These are phyloP conservation scores for Nakazawaea ishiwadae DNA, from an alignment of 805 yeast species.

Conservation along the genomic window DNA sequence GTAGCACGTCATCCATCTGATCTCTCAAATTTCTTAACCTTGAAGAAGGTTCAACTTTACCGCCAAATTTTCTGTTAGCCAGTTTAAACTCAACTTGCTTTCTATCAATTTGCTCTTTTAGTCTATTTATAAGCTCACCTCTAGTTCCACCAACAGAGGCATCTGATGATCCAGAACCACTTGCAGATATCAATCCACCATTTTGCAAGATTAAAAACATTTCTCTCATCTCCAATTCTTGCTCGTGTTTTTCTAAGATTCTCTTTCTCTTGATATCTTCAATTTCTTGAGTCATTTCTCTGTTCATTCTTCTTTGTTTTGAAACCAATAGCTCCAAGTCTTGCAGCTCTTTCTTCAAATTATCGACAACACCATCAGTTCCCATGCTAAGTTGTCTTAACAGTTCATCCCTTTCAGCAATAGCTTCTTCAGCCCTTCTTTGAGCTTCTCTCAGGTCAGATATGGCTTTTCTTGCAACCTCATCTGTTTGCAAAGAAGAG, in stretches of 20 bases:
- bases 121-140: slow-evolving; percentile 31
- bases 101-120: slow-evolving; percentile 41
- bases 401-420: slow-evolving; percentile 34
- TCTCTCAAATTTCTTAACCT: slow-evolving; percentile 71
- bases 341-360: slow-evolving; percentile 53
- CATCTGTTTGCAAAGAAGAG: slow-evolving; percentile 78
- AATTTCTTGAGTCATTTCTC: slow-evolving; percentile 54
- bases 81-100: slow-evolving; percentile 36
- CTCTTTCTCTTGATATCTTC: slow-evolving; percentile 58
- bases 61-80: slow-evolving; percentile 30
- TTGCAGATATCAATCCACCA: slow-evolving; percentile 19
- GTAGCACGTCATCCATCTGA: slow-evolving; percentile 80
- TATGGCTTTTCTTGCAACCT: slow-evolving; percentile 71
- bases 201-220: slow-evolving; percentile 60
- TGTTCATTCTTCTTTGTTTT: slow-evolving; percentile 57
- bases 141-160: slow-evolving; percentile 15
- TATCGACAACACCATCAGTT: slow-evolving; percentile 65
- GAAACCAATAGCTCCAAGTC: slow-evolving; percentile 59
- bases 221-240: slow-evolving; percentile 73
- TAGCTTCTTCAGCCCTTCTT: slow-evolving; percentile 35
- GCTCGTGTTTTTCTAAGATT: slow-evolving; percentile 65
- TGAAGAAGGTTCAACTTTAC: slow-evolving; percentile 67
- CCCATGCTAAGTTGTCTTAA: slow-evolving; percentile 44
- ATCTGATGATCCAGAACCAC: slow-evolving; percentile 24
- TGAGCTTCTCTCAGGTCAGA: slow-evolving; percentile 36